phyloP scores from a whole-genome alignment of 768 basidiomycete species.

The Piloderma croceum region DNA sequence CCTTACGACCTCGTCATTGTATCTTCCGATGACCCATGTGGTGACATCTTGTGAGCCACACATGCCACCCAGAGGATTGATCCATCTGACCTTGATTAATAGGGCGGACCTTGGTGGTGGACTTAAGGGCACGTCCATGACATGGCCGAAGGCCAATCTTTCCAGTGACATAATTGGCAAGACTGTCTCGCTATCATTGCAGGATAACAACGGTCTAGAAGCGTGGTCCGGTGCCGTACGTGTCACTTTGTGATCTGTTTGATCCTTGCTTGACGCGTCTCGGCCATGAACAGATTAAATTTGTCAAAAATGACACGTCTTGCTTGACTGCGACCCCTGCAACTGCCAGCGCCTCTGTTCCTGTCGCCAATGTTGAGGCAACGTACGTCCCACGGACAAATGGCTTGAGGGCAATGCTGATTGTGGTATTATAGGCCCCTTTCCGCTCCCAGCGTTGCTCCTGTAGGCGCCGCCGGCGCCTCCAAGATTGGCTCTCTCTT shows the following conservation, averaged over 20 bases:
- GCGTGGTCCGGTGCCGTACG: slow-evolving; percentile 63
- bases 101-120: slow-evolving; percentile 49
- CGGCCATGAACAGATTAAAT: slow-evolving; percentile 27
- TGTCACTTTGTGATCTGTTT: slow-evolving; percentile 21
- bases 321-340: slow-evolving; percentile 6
- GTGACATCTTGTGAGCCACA: slow-evolving; percentile 48
- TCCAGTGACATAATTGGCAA: slow-evolving; percentile 39
- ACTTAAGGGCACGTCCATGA: slow-evolving; percentile 36
- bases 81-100: slow-evolving; percentile 4
- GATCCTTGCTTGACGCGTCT: slow-evolving; percentile 29
- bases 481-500: slow-evolving; percentile 12
- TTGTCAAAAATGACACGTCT: slow-evolving; percentile 1
- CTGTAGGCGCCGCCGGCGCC: slow-evolving; percentile 11
- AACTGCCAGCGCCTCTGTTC: slow-evolving; percentile 12
- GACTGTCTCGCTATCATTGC: slow-evolving; percentile 44
- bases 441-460: background rate
- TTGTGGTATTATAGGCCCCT: slow-evolving; percentile 3
- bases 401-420: slow-evolving; percentile 9
- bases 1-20: slow-evolving; percentile 63
- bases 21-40: slow-evolving; percentile 48
- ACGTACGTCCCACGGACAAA: slow-evolving; percentile 1
- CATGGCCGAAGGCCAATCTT: slow-evolving; percentile 41
- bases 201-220: slow-evolving; percentile 50
- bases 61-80: background rate
- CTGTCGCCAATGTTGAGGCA: background rate